phyloP scores from a whole-genome alignment of 1,284 basidiomycete species.

The Inonotus obliquus region DNA sequence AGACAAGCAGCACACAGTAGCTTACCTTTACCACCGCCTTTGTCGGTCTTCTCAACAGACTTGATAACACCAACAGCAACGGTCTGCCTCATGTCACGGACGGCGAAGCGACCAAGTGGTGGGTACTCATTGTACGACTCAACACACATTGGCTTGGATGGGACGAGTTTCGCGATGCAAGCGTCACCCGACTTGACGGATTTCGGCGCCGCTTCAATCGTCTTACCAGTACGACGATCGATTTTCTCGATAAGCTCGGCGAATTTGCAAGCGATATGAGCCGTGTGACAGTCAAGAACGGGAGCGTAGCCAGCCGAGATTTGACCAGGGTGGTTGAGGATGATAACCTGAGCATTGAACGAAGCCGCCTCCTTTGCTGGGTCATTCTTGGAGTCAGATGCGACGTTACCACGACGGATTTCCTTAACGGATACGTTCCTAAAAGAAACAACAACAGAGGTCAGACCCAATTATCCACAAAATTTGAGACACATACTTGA shows the following conservation, averaged over 20 bases:
- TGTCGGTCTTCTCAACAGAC: constrained; percentile 90
- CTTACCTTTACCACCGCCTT: constrained; percentile 78
- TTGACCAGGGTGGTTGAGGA: constrained; percentile 99
- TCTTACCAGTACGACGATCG: constrained; percentile 96
- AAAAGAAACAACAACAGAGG: constrained; percentile 29
- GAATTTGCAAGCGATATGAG: constrained; percentile 99
- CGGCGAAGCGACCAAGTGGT: constrained; percentile 98
- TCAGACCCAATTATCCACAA: not conserved
- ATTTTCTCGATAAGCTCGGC: constrained; percentile 98
- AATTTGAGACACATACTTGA: constrained; percentile 59
- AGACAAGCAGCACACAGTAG: constrained; percentile 8
- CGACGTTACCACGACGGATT: constrained; percentile 99
- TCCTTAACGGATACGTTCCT: constrained; percentile 99
- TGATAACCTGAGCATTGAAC: constrained; percentile 99
- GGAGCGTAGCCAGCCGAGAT: constrained; percentile 98
- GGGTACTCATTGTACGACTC: constrained; percentile 98
- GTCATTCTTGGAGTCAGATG: constrained; percentile 99
- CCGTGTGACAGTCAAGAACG: constrained; percentile 99
- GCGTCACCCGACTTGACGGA: constrained; percentile 96
- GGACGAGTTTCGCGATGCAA: constrained; percentile 97
- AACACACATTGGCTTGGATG: constrained; percentile 97
- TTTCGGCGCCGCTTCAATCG: constrained; percentile 85
- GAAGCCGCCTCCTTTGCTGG: constrained; percentile 99
- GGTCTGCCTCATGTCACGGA: constrained; percentile 98
- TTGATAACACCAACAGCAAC: constrained; percentile 98